These are phyloP conservation scores for Hyparrhenia diplandra DNA, from an alignment of 176 grass and related monocot species.

Conservation along the genomic window DNA sequence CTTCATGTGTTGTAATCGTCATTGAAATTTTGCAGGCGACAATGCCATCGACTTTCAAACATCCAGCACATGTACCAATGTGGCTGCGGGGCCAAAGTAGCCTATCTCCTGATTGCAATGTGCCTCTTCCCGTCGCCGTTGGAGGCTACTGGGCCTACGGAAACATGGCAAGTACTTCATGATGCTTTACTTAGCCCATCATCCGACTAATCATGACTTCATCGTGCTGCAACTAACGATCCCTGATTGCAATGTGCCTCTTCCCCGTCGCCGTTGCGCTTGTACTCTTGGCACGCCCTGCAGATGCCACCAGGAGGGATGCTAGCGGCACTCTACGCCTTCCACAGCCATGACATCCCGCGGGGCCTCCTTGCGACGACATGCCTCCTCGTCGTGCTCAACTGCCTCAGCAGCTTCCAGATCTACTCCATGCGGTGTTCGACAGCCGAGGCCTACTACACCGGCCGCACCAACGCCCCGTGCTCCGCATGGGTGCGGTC, in stretches of 20 bases:
- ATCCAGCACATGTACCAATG: slow-evolving; percentile 95
- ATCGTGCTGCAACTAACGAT: slow-evolving; percentile 13
- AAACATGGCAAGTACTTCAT: slow-evolving; percentile 74
- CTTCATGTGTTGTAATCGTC: background rate
- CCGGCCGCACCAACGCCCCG: slow-evolving; percentile 78
- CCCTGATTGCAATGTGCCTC: no score
- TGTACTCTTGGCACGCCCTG: slow-evolving; percentile 21
- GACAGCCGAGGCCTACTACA: slow-evolving; percentile 89
- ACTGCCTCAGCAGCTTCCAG: slow-evolving; percentile 98
- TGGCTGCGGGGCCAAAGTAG: slow-evolving; percentile 89
- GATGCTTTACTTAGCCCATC: background rate
- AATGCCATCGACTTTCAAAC: slow-evolving; percentile 96
- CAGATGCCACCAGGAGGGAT: slow-evolving; percentile 92
- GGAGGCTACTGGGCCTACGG: slow-evolving; percentile 97
- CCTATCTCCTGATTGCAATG: slow-evolving; percentile 81
- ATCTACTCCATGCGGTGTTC: slow-evolving; percentile 98
- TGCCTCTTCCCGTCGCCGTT: slow-evolving; percentile 87
- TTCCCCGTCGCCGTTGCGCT: no score
- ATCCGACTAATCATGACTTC: background rate
- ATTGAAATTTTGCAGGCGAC: slow-evolving; percentile 59
- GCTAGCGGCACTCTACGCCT: slow-evolving; percentile 65
- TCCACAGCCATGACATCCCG: slow-evolving; percentile 78
- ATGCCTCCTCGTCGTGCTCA: slow-evolving; percentile 88
- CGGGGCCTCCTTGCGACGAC: slow-evolving; percentile 63
- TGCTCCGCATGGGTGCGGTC: slow-evolving; percentile 85